A percentile compares a stretch with the other conserved stretches of the same genome.
phyloP scores from a whole-genome alignment of 495 filamentous ascomycete genomes.

The Neurospora intermedia region DNA sequence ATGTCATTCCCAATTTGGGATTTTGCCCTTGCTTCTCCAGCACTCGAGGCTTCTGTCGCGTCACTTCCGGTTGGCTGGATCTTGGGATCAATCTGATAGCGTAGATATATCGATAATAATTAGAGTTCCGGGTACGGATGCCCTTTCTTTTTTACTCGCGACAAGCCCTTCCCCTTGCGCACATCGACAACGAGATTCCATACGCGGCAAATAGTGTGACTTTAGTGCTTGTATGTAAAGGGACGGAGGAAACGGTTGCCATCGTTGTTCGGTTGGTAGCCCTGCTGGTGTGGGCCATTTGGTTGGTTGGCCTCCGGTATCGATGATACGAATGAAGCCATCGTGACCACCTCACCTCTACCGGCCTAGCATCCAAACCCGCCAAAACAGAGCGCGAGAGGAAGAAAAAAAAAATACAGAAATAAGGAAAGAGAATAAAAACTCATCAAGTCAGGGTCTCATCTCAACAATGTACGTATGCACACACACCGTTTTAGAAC shows the following conservation, averaged over 20 bases:
- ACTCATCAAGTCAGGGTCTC: slow-evolving; percentile 4
- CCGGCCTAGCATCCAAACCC: neutral
- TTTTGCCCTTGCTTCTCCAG: neutral
- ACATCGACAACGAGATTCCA: neutral
- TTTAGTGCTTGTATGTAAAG: neutral
- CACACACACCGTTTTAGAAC: neutral
- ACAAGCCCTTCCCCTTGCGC: neutral
- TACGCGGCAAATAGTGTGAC: neutral
- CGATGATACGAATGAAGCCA: neutral
- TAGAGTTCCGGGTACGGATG: neutral
- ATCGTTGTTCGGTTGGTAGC: neutral
- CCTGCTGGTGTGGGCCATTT: neutral
- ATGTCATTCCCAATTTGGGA: neutral
- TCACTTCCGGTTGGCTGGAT: neutral
- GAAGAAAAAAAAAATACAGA: neutral
- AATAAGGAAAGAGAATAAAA: neutral
- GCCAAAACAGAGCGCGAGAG: neutral
- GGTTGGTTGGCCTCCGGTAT: slow-evolving; percentile 2
- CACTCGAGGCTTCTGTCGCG: neutral
- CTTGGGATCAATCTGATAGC: neutral
- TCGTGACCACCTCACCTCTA: slow-evolving; percentile 1
- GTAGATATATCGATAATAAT: neutral
- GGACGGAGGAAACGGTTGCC: neutral
- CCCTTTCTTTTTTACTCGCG: neutral
- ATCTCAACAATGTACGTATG: neutral